Base-by-base conservation (phyloP, 169 alveolate genomes). In the Condylostoma magnum region DNA sequence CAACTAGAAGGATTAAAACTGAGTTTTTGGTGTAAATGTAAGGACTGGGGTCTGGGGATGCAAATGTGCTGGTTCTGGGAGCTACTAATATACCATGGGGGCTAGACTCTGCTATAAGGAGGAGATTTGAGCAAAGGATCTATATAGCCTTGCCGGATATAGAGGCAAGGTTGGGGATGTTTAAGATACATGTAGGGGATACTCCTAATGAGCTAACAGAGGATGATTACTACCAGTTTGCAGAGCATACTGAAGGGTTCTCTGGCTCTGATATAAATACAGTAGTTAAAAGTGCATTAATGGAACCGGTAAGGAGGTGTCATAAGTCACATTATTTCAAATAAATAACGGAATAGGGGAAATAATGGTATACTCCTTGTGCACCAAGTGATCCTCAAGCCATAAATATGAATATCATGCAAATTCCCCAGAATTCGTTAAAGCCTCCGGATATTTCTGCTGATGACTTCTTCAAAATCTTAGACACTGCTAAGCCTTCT, bases 11-110 rank as follows among this genome's bases (percentile, higher is more conserved):
- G 72, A 96, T 98, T 52, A 98, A 98, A 74, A 98, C 99, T n/a
- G 99, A 98, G 90, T 98, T 98, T 78, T 89, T 98, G 51, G 99
- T 98, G 34, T 98, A 98, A 85, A 97, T 98, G 99, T 96, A 98
- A 73, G 99, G 99, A 68, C 86, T 81, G 1, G 95, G 97, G 2
- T 83, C 78, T 71, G 90, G 89, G 57, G 83, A 91, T 43, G 92
- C 90, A 28, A 96, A 95, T 55, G 85, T 96, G 10, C 80, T 96
- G 6, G 97, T 96, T 5, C 79, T 96, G 36, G 98, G 99, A 2
- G 97, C 98, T 18, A 94, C 98, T 8, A 85, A 85, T 63, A 78
- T 95, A 48, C 99, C 99, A 15, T 98, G 99, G 99, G 98, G 93
- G 41, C 87, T 97, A 63, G 99, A 97, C 65, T 90, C 98, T 47